Evolutionary conservation across 2,329 filamentous ascomycete species (phyloP).

Genomic region (Sporothrix variecibatus): DNA sequence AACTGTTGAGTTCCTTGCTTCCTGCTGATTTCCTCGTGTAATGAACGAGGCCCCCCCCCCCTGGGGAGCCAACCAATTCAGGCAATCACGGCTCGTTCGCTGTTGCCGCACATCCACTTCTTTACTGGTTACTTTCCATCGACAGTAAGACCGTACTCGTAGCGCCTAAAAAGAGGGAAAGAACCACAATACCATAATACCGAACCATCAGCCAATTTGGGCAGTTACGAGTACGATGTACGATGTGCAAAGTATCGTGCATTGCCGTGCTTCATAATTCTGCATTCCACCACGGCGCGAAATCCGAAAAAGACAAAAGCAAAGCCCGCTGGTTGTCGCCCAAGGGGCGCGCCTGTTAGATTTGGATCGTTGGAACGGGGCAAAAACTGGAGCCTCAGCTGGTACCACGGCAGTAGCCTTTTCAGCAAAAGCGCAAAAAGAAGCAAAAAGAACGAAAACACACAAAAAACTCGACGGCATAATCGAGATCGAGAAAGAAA

Average conservation of each 20-base stretch:
- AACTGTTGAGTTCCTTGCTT: background rate
- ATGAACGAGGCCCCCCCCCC: background rate
- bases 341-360: background rate
- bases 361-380: slow-evolving; percentile 1
- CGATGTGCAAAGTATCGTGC: background rate
- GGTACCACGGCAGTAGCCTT: background rate
- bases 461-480: background rate
- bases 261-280: background rate
- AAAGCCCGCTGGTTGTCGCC: background rate
- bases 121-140: background rate
- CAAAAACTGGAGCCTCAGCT: background rate
- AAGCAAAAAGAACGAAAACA: background rate
- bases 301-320: background rate
- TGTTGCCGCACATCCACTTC: background rate
- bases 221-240: background rate
- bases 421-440: background rate
- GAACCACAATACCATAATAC: background rate
- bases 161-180: background rate
- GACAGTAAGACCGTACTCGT: background rate
- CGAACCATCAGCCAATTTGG: background rate
- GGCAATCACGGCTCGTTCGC: background rate
- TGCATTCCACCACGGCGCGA: background rate
- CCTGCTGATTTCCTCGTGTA: background rate
- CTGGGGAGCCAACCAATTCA: background rate
- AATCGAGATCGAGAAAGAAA: background rate